Percentiles rank a stretch among this genome's conserved stretches.
These are phyloP conservation scores for Sphaerobolus stellatus DNA, from an alignment of 1,284 basidiomycete genomes.

Conservation along the genomic window DNA sequence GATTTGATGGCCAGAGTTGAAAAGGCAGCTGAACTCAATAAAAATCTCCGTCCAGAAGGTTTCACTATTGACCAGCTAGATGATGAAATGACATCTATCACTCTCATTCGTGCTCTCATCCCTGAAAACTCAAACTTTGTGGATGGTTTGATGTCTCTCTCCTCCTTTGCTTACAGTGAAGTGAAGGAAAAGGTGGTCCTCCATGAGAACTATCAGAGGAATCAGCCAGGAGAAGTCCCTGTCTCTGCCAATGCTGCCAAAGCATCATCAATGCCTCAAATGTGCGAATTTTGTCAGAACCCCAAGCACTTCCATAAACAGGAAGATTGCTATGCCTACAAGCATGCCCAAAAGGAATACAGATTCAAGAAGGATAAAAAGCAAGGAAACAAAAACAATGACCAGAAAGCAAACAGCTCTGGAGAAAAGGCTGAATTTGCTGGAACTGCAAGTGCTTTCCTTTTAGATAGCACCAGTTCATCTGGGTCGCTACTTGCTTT, in stretches of 20 bases:
- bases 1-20: constrained; percentile 27
- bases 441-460: background rate
- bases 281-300: background rate
- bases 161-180: too few species aligned
- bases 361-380: too few species aligned
- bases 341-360: too few species aligned
- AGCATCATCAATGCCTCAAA: too few species aligned
- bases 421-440: background rate
- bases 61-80: constrained; percentile 27
- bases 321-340: too few species aligned
- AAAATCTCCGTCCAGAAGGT: constrained; percentile 23
- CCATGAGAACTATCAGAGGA: too few species aligned
- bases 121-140: constrained; percentile 21
- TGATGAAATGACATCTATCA: constrained; percentile 21
- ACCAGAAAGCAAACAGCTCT: background rate
- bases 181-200: too few species aligned
- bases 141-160: too few species aligned
- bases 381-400: background rate
- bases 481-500: background rate
- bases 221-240: too few species aligned
- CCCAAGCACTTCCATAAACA: too few species aligned
- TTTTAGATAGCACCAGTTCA: background rate
- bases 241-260: too few species aligned
- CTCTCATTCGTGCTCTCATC: constrained; percentile 16
- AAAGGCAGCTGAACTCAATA: constrained; percentile 22